phyloP scores from a whole-genome alignment of 140 eudicot genomes.

The Bidens hawaiensis region DNA sequence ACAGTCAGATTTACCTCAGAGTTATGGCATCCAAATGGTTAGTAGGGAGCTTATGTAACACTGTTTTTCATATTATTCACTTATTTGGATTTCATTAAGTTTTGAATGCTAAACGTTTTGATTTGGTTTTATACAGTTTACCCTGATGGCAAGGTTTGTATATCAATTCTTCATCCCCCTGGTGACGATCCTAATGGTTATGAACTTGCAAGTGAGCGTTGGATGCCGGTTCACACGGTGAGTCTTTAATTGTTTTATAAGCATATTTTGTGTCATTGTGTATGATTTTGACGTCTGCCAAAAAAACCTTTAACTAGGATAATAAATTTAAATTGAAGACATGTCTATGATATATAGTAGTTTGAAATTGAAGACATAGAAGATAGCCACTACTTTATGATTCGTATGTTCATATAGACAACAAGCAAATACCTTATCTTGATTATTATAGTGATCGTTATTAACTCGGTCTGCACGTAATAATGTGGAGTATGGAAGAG shows the following conservation, averaged over 20 bases:
- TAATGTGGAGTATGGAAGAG: neutral
- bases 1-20: constrained; percentile 84
- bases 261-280: neutral
- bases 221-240: constrained; percentile 99
- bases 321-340: neutral
- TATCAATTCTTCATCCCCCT: constrained; percentile 96
- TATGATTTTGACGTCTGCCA: neutral
- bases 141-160: constrained; percentile 88
- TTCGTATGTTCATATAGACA: neutral
- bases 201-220: constrained; percentile 95
- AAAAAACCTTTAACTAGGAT: neutral
- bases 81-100: neutral
- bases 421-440: neutral
- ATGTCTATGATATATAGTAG: neutral
- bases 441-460: neutral
- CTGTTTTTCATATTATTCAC: neutral
- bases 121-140: constrained; percentile 46
- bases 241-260: neutral
- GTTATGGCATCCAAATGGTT: constrained; percentile 97
- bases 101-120: neutral
- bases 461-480: neutral
- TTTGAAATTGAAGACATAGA: neutral
- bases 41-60: constrained; percentile 11
- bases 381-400: neutral
- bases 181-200: constrained; percentile 98